phyloP scores from a whole-genome alignment of 2,329 filamentous ascomycete genomes.

The Colletotrichum magnum region DNA sequence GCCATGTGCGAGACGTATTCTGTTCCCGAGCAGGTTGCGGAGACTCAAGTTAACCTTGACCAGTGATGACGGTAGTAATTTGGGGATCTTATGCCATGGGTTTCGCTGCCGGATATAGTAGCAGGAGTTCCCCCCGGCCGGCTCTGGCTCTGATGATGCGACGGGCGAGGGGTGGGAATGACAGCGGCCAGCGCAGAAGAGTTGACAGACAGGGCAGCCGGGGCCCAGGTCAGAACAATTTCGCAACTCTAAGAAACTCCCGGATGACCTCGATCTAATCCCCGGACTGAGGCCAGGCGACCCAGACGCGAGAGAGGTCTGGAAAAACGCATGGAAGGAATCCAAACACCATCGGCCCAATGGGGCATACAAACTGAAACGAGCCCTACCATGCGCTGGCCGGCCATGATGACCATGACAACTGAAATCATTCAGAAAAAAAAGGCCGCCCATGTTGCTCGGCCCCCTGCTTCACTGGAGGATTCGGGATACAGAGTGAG shows the following conservation, averaged over 20 bases:
- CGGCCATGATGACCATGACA: constrained; percentile 54
- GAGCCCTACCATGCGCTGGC: constrained; percentile 56
- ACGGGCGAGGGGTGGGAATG: constrained; percentile 52
- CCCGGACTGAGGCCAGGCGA: constrained; percentile 48
- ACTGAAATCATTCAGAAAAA: constrained; percentile 50
- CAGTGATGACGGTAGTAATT: constrained; percentile 69
- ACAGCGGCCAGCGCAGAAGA: constrained; percentile 48
- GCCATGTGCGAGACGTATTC: constrained; percentile 63
- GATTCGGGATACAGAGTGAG: constrained; percentile 1
- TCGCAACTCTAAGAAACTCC: constrained; percentile 49
- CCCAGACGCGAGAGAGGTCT: constrained; percentile 47
- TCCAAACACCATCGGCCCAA: constrained; percentile 55
- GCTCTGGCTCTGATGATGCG: constrained; percentile 55
- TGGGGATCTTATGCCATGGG: constrained; percentile 71
- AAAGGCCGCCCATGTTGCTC: constrained; percentile 28
- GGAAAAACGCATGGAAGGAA: constrained; percentile 57
- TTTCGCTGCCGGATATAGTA: constrained; percentile 66
- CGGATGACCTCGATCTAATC: constrained; percentile 45
- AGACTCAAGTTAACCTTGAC: constrained; percentile 59
- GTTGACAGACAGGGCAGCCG: constrained; percentile 52
- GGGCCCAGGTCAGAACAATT: constrained; percentile 47
- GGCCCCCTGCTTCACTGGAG: constrained; percentile 39
- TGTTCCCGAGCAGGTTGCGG: constrained; percentile 61
- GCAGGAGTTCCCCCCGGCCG: constrained; percentile 57
- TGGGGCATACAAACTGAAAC: constrained; percentile 60